Percentiles rank a stretch among this genome's conserved stretches.
phyloP scores from a whole-genome alignment of 2,329 filamentous ascomycete genomes.

The Colletotrichum camelliae region DNA sequence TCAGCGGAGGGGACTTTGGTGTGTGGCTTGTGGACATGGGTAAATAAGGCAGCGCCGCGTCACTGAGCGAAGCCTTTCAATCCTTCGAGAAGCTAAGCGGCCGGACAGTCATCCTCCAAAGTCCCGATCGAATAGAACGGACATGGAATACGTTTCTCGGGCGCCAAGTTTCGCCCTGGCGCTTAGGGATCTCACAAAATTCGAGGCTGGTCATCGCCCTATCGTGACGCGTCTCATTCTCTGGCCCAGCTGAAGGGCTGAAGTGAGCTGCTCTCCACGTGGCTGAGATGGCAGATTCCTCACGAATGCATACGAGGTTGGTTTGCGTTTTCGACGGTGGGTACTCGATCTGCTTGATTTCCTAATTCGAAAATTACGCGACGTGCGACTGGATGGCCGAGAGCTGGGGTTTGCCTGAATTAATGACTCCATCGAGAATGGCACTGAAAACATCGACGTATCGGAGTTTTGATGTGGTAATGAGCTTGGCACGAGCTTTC shows the following conservation, averaged over 20 bases:
- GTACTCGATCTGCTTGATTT: neutral
- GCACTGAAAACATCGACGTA: neutral
- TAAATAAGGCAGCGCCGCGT: neutral
- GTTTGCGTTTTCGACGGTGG: neutral
- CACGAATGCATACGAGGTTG: neutral
- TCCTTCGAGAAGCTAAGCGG: neutral
- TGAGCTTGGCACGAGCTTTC: neutral
- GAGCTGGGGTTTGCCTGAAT: neutral
- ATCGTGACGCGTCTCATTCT: neutral
- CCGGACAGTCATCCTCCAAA: neutral
- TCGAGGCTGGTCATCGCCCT: neutral
- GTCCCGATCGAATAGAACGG: neutral
- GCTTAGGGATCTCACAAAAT: neutral
- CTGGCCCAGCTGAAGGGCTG: neutral
- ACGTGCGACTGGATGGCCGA: neutral
- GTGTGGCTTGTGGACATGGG: neutral
- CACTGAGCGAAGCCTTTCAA: neutral
- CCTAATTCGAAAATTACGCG: neutral
- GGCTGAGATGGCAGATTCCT: neutral
- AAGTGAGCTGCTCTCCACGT: neutral
- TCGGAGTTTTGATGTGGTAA: neutral
- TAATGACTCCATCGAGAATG: neutral
- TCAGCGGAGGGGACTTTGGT: neutral
- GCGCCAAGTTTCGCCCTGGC: neutral
- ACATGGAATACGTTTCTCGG: neutral